phyloP scores from a whole-genome alignment of 2,329 filamentous ascomycete species.

The Fusarium marasasianum region DNA sequence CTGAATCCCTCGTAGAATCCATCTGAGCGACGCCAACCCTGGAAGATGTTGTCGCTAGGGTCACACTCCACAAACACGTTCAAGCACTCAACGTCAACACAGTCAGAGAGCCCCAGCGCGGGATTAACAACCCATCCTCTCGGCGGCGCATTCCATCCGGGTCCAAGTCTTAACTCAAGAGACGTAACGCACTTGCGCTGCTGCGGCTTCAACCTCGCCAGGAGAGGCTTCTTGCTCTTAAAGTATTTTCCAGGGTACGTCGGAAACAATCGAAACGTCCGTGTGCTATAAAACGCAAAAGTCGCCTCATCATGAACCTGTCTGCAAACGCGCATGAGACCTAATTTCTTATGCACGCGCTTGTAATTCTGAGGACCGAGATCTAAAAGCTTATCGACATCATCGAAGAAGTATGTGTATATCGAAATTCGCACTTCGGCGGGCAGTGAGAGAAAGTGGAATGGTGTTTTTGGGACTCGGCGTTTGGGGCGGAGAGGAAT shows the following conservation, averaged over 20 bases:
- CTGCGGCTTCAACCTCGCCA: slow-evolving; percentile 69
- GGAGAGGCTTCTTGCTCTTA: slow-evolving; percentile 76
- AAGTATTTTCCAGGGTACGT: slow-evolving; percentile 71
- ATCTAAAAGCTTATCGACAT: slow-evolving; percentile 66
- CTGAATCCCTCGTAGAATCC: slow-evolving; percentile 78
- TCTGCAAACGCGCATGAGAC: slow-evolving; percentile 68
- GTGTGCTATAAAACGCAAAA: slow-evolving; percentile 71
- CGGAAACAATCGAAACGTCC: slow-evolving; percentile 73
- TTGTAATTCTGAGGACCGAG: slow-evolving; percentile 74
- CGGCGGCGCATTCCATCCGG: slow-evolving; percentile 77
- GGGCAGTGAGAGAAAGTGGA: slow-evolving; percentile 74
- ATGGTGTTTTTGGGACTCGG: slow-evolving; percentile 55
- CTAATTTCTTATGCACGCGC: slow-evolving; percentile 66
- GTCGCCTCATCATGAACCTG: slow-evolving; percentile 71
- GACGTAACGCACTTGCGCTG: slow-evolving; percentile 69
- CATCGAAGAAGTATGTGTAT: slow-evolving; percentile 70
- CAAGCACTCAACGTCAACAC: slow-evolving; percentile 65
- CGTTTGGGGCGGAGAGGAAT: slow-evolving; percentile 46
- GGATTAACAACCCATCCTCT: slow-evolving; percentile 74
- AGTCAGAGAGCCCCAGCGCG: slow-evolving; percentile 70
- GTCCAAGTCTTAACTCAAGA: slow-evolving; percentile 76
- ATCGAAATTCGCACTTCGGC: slow-evolving; percentile 75
- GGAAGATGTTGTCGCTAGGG: slow-evolving; percentile 72
- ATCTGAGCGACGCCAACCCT: slow-evolving; percentile 71
- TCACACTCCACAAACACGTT: slow-evolving; percentile 78